These are phyloP conservation scores for Postia placenta DNA, from an alignment of 768 basidiomycete species.

Conservation along the genomic window DNA sequence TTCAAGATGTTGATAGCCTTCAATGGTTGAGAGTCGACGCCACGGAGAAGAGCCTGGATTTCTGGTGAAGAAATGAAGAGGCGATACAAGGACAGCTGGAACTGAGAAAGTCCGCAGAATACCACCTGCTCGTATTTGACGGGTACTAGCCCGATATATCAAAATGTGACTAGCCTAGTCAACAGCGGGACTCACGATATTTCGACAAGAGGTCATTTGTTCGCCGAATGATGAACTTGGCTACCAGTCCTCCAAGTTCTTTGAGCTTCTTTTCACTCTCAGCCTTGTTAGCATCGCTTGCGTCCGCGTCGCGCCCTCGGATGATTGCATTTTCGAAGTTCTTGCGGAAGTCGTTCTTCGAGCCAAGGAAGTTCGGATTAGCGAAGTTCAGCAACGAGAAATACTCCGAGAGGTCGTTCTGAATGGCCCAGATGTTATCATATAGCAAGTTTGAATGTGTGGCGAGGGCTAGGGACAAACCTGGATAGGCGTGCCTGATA, in stretches of 20 bases:
- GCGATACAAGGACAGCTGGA: constrained; percentile 81
- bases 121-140: constrained; percentile 99
- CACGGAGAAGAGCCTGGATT: constrained; percentile 84
- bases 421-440: not conserved
- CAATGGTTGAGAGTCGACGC: constrained; percentile 86
- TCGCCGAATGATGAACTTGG: constrained; percentile 90
- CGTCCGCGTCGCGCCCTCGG: constrained; percentile 84
- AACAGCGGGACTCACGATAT: constrained; percentile 57
- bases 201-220: constrained; percentile 94
- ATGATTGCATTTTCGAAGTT: constrained; percentile 93
- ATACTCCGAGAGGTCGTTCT: constrained; percentile 94
- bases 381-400: constrained; percentile 92
- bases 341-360: constrained; percentile 87
- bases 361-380: constrained; percentile 85
- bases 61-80: constrained; percentile 91
- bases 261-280: constrained; percentile 86
- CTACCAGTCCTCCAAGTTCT: constrained; percentile 81
- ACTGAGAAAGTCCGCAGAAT: constrained; percentile 79
- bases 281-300: constrained; percentile 72
- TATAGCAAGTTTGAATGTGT: not conserved
- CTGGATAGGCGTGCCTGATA: constrained; percentile 93
- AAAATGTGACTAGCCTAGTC: constrained; percentile 1
- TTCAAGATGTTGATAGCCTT: constrained; percentile 93
- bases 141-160: constrained; percentile 55
- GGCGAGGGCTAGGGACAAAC: constrained; percentile 26